Evolutionary conservation across 495 filamentous ascomycete species (phyloP), one percentile per base, ranked within the genome.

Genomic region (Neurospora sp.): DNA sequence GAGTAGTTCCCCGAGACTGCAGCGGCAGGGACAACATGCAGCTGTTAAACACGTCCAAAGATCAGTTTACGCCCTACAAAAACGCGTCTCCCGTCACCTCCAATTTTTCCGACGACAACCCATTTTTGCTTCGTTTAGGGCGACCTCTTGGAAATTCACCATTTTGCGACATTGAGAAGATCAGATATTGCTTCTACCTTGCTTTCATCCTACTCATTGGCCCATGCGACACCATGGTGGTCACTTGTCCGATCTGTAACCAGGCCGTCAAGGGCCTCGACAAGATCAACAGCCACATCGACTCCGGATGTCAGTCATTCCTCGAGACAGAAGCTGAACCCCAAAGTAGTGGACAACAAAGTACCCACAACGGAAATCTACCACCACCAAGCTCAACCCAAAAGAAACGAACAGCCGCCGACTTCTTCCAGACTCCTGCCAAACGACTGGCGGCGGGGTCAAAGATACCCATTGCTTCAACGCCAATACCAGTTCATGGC

Each of bases 211-310:
- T 9, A 9, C 14, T 0, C 22, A 18, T 2, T 18, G 53, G 6
- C 27, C 1, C 14, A 65, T 65, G 53, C 37, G 38, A 27, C 20
- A 37, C 35, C 68, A 48, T 59, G 16, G 61, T 59, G 80, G 94
- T 99, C 40, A 87, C 87, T 72, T 99, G 96, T 78, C 96, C 96
- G 7, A 92, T 94, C 72, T 99, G 96, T 82, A 84, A 87, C 69
- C 92, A 93, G 74, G 83, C 86, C 48, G 94, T 98, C 74, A 88
- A 90, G 70, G 84, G 91, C 70, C 76, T 83, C 71, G 88, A 92
- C 72, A 65, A 65, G 27, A 99, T 99, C 83, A 99, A 99, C 80
- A 85, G 87, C 69, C 96, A 99, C 79, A 89, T 99, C 75, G 96
- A 99, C 81, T 94, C 92, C 18, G 87, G 88, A 76, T 98, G 96